Conservation (phyloP, 352 stramenopile species). For the Detonula confervacea region DNA sequence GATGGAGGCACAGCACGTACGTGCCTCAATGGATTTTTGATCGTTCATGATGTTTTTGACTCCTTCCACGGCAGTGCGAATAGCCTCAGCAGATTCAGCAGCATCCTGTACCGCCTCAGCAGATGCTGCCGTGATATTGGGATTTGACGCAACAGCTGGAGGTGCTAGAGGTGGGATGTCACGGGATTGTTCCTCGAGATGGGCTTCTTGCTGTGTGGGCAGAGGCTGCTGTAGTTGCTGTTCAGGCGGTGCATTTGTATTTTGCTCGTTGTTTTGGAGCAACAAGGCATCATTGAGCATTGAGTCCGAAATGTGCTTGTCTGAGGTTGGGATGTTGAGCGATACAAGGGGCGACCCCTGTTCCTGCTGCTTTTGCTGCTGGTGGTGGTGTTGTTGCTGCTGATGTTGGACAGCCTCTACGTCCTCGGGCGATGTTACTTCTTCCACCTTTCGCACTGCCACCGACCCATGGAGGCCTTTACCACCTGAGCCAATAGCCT, state of each 20-base stretch:
- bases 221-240: conserved; percentile 21
- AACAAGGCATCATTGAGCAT: conserved; percentile 68
- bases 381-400: conserved; percentile 16
- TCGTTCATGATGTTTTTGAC: conserved; percentile 62
- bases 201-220: no score
- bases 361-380: conserved; percentile 1
- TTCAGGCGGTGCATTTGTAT: conserved; percentile 10
- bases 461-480: no score
- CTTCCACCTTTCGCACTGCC: not conserved
- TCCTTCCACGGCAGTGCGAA: conserved; percentile 69
- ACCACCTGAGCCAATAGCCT: not conserved
- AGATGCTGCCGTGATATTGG: conserved; percentile 35
- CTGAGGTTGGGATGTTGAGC: conserved; percentile 64
- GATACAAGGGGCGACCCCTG: conserved; percentile 46
- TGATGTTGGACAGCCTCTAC: not conserved
- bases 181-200: no score
- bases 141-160: not conserved
- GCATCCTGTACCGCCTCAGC: conserved; percentile 58
- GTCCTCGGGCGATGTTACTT: not conserved
- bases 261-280: conserved; percentile 58
- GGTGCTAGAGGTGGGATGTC: no score
- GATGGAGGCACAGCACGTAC: conserved; percentile 82
- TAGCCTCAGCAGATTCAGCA: conserved; percentile 64
- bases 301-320: conserved; percentile 67
- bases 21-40: conserved; percentile 45